Percentiles rank a stretch among this genome's conserved stretches.
Conservation (phyloP, 192 early-diverging fungal species). For the Coemansia sp. region DNA sequence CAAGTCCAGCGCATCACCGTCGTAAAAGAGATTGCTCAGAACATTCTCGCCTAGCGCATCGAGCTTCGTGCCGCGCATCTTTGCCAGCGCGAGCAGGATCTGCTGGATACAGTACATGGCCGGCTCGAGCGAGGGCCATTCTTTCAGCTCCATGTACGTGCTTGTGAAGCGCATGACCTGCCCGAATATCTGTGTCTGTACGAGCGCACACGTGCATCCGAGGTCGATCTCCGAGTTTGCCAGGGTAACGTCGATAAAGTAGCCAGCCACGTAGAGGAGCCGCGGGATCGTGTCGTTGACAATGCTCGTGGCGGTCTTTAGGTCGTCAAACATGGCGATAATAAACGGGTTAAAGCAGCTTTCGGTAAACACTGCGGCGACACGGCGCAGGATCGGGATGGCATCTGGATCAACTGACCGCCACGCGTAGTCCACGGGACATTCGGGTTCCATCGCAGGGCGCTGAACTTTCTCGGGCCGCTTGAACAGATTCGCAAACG, state of each 20-base stretch:
- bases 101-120: conserved; percentile 51
- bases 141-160: conserved; percentile 36
- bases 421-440: conserved; percentile 33
- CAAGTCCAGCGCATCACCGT: conserved; percentile 47
- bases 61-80: conserved; percentile 43
- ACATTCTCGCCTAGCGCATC: conserved; percentile 35
- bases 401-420: conserved; percentile 17
- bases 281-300: conserved; percentile 24
- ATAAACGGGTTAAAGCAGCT: conserved; percentile 51
- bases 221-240: conserved; percentile 46
- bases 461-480: conserved; percentile 13
- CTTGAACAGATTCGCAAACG: conserved; percentile 44
- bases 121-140: conserved; percentile 31
- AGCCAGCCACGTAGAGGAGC: conserved; percentile 40
- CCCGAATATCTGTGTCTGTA: conserved; percentile 38
- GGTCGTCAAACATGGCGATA: conserved; percentile 37
- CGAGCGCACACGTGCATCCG: conserved; percentile 31
- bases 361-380: conserved; percentile 39
- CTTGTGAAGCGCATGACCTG: conserved; percentile 39
- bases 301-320: conserved; percentile 9
- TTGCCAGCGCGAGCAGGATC: conserved; percentile 27
- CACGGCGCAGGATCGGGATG: conserved; percentile 28
- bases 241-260: conserved; percentile 48
- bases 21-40: conserved; percentile 49
- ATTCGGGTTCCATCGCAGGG: conserved; percentile 10